Percentiles rank a stretch among this genome's conserved stretches.
Conservation (phyloP, 2,329 filamentous ascomycete species). For the Arthrobotrys iridis region DNA sequence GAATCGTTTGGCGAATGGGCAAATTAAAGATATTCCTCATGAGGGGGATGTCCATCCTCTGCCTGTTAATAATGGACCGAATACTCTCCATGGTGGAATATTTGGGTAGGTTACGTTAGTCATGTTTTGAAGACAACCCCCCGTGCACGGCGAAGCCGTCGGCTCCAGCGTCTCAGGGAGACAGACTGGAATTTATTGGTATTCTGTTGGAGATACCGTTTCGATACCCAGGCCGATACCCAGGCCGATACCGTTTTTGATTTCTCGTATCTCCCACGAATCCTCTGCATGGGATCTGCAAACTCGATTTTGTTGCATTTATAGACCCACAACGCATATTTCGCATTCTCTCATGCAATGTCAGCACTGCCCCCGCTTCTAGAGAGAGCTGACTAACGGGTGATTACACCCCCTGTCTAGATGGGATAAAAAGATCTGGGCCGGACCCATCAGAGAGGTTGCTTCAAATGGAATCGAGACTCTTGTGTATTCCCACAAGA, state of each 20-base stretch:
- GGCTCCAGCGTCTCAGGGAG: slow-evolving; percentile 6
- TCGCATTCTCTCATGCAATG: neutral
- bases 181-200: neutral
- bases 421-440: slow-evolving; percentile 49
- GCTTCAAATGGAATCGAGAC: slow-evolving; percentile 58
- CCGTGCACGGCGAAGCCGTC: slow-evolving; percentile 1
- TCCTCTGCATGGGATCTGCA: neutral
- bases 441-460: slow-evolving; percentile 2
- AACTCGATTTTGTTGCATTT: slow-evolving; percentile 36
- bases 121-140: neutral
- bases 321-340: slow-evolving; percentile 26
- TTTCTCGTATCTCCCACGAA: neutral
- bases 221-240: too few relatives aligned
- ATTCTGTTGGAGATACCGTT: neutral
- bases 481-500: slow-evolving; percentile 62
- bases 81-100: slow-evolving; percentile 75
- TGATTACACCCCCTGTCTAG: neutral
- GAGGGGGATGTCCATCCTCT: slow-evolving; percentile 66
- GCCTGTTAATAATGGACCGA: slow-evolving; percentile 78
- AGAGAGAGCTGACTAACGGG: slow-evolving; percentile 20
- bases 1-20: slow-evolving; percentile 47
- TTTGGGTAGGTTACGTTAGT: slow-evolving; percentile 62
- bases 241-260: too few relatives aligned
- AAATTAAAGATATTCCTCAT: slow-evolving; percentile 49
- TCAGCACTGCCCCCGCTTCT: neutral